Evolutionary conservation across 495 filamentous ascomycete genomes (phyloP).

Genomic region (Evansstolkia leycettana): DNA sequence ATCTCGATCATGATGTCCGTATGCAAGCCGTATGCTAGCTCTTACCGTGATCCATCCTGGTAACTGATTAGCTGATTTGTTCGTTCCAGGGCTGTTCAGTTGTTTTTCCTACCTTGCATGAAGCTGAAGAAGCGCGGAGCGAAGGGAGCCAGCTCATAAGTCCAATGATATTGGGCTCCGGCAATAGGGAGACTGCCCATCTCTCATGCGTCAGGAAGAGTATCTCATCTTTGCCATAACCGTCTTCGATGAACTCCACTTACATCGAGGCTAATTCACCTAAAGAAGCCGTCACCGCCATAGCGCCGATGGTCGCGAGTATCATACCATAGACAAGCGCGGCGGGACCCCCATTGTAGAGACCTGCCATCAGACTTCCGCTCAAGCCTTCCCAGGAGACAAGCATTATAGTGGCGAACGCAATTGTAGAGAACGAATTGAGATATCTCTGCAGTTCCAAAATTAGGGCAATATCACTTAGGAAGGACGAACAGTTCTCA

Average conservation of each 20-base stretch:
- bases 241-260: neutral
- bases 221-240: no score
- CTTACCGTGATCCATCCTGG: constrained; percentile 38
- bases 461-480: no score
- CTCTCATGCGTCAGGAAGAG: no score
- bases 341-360: constrained; percentile 44
- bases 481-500: no score
- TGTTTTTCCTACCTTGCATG: no score
- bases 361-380: constrained; percentile 29
- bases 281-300: constrained; percentile 37
- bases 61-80: neutral
- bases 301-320: constrained; percentile 31
- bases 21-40: constrained; percentile 36
- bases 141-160: constrained; percentile 37
- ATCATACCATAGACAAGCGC: constrained; percentile 47
- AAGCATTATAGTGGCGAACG: no score
- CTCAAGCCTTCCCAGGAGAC: no score
- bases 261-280: constrained; percentile 41
- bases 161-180: constrained; percentile 34
- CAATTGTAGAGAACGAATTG: no score
- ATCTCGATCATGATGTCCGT: constrained; percentile 26
- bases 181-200: constrained; percentile 24
- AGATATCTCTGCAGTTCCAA: no score
- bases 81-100: no score
- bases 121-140: constrained; percentile 3